Percentiles rank a stretch among this genome's conserved stretches.
phyloP scores from a whole-genome alignment of 2,329 filamentous ascomycete genomes.

The Cyphellophora europaea region DNA sequence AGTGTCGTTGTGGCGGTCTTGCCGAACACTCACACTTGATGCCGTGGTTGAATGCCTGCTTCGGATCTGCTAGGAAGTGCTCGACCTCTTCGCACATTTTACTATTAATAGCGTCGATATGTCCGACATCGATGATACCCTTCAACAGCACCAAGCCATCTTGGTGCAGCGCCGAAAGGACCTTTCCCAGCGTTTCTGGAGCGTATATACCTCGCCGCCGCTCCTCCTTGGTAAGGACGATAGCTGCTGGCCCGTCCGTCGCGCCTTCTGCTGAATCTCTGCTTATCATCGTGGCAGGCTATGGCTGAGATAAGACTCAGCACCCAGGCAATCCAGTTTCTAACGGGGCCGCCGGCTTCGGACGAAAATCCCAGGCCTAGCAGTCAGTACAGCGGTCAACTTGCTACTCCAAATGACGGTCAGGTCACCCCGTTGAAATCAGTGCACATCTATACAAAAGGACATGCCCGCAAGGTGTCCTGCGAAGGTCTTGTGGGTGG shows the following conservation, averaged over 20 bases:
- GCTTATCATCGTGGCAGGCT: no score
- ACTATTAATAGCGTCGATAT: constrained; percentile 25
- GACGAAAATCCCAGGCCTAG: no score
- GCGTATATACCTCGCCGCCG: constrained; percentile 18
- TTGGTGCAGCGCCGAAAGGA: constrained; percentile 26
- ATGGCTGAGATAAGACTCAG: no score
- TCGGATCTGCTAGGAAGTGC: constrained; percentile 19
- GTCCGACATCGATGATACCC: constrained; percentile 24
- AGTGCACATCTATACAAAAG: no score
- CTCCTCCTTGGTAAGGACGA: constrained; percentile 19
- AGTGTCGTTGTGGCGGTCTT: background rate
- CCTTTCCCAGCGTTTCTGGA: constrained; percentile 23
- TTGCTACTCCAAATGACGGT: no score
- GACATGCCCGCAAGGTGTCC: no score
- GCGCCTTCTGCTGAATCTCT: no score
- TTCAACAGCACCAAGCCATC: constrained; percentile 30
- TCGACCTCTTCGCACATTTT: constrained; percentile 28
- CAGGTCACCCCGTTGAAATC: no score
- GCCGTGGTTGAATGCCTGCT: constrained; percentile 27
- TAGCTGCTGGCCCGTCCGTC: constrained; percentile 16
- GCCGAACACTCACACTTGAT: constrained; percentile 22
- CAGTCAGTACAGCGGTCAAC: no score
- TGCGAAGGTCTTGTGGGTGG: no score
- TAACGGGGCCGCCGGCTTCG: no score
- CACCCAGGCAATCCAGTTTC: no score